Conservation (phyloP, 192 early-diverging fungal genomes). For the Coemansia sp. region DNA sequence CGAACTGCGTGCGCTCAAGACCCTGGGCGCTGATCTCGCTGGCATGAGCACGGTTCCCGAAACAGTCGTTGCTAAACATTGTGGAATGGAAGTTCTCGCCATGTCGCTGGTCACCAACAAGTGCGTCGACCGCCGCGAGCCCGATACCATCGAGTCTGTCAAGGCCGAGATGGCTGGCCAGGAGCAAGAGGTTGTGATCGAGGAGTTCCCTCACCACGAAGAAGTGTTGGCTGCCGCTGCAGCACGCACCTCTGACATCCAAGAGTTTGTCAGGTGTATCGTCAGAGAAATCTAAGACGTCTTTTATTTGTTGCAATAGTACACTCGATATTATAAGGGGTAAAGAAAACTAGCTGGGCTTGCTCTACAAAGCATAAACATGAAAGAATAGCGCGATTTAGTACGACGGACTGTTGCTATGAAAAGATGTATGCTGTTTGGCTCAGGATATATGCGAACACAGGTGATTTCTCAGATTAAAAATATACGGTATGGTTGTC, state of each 20-base stretch:
- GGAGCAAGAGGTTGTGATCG: constrained; percentile 11
- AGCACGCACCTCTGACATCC: constrained; percentile 41
- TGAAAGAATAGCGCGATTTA: neutral
- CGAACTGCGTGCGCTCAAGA: constrained; percentile 73
- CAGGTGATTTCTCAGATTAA: constrained; percentile 22
- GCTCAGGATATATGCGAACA: neutral
- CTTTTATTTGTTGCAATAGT: neutral
- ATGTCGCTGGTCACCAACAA: constrained; percentile 82
- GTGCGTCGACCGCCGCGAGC: constrained; percentile 53
- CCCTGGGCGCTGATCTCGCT: constrained; percentile 77
- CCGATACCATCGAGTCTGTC: constrained; percentile 31
- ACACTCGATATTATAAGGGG: neutral
- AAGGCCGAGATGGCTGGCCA: constrained; percentile 41
- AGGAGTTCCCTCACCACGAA: constrained; percentile 46
- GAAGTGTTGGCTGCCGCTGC: constrained; percentile 46
- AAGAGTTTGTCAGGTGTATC: constrained; percentile 40
- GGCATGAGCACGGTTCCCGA: constrained; percentile 96
- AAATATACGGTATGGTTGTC: constrained; percentile 24
- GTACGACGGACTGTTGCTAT: neutral
- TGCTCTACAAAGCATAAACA: neutral
- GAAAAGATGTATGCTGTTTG: neutral
- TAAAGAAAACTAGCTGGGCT: neutral
- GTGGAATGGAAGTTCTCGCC: constrained; percentile 81
- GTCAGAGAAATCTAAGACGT: constrained; percentile 21
- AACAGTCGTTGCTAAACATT: constrained; percentile 81